Base-by-base conservation (phyloP, 2,329 filamentous ascomycete species). In the Aspergillus transmontanensis region DNA sequence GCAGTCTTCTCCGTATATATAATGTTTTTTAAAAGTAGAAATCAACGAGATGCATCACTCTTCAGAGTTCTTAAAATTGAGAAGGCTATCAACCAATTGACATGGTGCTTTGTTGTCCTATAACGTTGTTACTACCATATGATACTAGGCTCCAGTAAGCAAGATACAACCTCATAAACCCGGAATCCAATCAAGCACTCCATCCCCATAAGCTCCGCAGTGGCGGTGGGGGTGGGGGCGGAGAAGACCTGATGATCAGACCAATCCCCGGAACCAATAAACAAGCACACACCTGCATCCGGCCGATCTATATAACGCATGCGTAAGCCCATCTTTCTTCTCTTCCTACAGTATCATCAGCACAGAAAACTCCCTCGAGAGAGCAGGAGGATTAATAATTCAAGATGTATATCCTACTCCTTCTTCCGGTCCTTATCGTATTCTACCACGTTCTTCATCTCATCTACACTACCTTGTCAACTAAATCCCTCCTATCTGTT, bases 401-500 rank as follows among this genome's bases (percentile, higher is more conserved):
- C 45, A 68, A 43, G 39, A 67, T 58, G 64, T 55, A 64, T 43
- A 34, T 69, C 10, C 34, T 72, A 19, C 14, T 68, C 4, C 30
- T 70, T 6, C 7, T 68, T 12, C 41, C 56, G 16, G 21, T 66
- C n/a, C 53, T 71, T 10, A 50, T 67, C 34, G 11, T 68, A 30
- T 19, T 54, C 14, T 54, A 66, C 16, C 63, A 65, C 14, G 16
- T 72, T 12, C 23, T 73, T 14, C 30, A 64, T 10, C 62, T 67
- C 23, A 46, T 76, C 26, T 66, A 69, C 36, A 63, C 59, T 41
- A 66, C 69, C 41, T 56, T 74, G 48, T 64, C 63, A 3, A 76
- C 75, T 16, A 80, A 63, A 30, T 58, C 61, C 6, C 60, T 68
- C 36, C 28, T 28, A 36, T 62, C 60, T 57, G 71, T 84, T 23